Evolutionary conservation across 345 rosid species (phyloP).

Genomic region (Noccaea bulbosa): DNA sequence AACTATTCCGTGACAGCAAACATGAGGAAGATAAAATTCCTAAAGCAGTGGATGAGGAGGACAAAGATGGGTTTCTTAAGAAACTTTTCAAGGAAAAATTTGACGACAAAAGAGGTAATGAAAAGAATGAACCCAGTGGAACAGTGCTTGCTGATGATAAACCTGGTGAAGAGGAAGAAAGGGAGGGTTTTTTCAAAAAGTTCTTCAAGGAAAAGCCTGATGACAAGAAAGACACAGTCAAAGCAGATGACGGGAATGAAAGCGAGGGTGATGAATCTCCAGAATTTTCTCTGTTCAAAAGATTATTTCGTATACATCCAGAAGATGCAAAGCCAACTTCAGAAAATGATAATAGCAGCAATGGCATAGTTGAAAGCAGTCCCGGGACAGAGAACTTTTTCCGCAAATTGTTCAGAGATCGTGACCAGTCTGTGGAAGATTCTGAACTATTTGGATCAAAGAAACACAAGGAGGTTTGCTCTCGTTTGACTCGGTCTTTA

Average conservation of each 20-base stretch:
- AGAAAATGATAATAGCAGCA: conserved; percentile 60
- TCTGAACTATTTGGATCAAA: conserved; percentile 82
- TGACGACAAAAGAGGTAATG: conserved; percentile 79
- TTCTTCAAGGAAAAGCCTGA: conserved; percentile 84
- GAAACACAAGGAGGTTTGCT: conserved; percentile 76
- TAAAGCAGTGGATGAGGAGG: conserved; percentile 81
- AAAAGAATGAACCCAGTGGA: conserved; percentile 52
- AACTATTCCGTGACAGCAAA: conserved; percentile 86
- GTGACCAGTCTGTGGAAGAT: conserved; percentile 92
- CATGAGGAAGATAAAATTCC: conserved; percentile 60
- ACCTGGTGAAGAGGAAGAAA: conserved; percentile 82
- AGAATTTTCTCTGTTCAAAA: conserved; percentile 77
- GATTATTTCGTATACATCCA: conserved; percentile 92
- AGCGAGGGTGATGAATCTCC: conserved; percentile 71
- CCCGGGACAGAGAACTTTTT: conserved; percentile 96
- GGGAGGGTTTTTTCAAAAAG: conserved; percentile 86
- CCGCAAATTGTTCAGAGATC: conserved; percentile 94
- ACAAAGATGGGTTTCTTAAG: conserved; percentile 88
- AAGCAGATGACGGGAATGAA: conserved; percentile 60
- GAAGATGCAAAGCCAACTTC: conserved; percentile 68
- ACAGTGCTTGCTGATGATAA: conserved; percentile 63
- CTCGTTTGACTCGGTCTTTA: conserved; percentile 24
- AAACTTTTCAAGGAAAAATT: conserved; percentile 81
- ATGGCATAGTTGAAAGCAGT: conserved; percentile 77
- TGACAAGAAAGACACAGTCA: conserved; percentile 67